Percentiles rank a stretch among this genome's conserved stretches.
These are phyloP conservation scores for Myxozyma monticola DNA, from an alignment of 805 yeast species.

Conservation along the genomic window DNA sequence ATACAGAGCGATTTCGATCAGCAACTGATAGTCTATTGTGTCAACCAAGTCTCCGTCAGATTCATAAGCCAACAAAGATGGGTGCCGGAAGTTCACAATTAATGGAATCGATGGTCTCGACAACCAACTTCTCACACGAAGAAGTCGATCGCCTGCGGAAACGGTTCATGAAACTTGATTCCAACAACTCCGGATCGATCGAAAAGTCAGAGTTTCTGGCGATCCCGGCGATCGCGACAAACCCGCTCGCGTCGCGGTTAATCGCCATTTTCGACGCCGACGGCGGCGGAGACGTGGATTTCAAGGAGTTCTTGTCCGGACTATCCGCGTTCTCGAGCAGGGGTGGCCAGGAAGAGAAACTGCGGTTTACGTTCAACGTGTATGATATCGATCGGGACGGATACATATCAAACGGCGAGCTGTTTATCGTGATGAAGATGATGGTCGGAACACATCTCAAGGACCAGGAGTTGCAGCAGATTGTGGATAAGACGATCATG, in stretches of 20 bases:
- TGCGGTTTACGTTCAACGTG: slow-evolving; percentile 85
- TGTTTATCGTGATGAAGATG: slow-evolving; percentile 86
- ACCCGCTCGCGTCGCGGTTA: slow-evolving; percentile 85
- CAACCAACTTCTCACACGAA: slow-evolving; percentile 82
- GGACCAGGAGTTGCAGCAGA: slow-evolving; percentile 87
- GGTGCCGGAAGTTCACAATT: slow-evolving; percentile 62
- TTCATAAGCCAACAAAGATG: slow-evolving; percentile 48
- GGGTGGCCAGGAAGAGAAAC: slow-evolving; percentile 76
- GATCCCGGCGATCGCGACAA: slow-evolving; percentile 87
- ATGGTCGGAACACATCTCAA: slow-evolving; percentile 94
- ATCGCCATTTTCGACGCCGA: slow-evolving; percentile 95
- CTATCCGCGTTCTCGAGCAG: slow-evolving; percentile 84
- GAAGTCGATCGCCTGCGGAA: slow-evolving; percentile 90
- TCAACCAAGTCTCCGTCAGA: too few relatives aligned
- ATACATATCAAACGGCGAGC: slow-evolving; percentile 89
- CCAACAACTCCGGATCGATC: slow-evolving; percentile 88
- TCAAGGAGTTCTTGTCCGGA: slow-evolving; percentile 88
- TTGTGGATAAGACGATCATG: slow-evolving; percentile 91
- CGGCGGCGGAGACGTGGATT: slow-evolving; percentile 89
- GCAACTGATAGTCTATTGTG: too few relatives aligned
- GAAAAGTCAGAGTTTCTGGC: slow-evolving; percentile 87
- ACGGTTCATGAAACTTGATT: slow-evolving; percentile 91
- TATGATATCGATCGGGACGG: slow-evolving; percentile 97
- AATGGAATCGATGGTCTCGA: slow-evolving; percentile 72
- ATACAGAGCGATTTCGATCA: too few relatives aligned